Percentiles rank a stretch among this genome's conserved stretches.
Conservation (phyloP, 805 yeast species). For the Babjeviella inositovora region DNA sequence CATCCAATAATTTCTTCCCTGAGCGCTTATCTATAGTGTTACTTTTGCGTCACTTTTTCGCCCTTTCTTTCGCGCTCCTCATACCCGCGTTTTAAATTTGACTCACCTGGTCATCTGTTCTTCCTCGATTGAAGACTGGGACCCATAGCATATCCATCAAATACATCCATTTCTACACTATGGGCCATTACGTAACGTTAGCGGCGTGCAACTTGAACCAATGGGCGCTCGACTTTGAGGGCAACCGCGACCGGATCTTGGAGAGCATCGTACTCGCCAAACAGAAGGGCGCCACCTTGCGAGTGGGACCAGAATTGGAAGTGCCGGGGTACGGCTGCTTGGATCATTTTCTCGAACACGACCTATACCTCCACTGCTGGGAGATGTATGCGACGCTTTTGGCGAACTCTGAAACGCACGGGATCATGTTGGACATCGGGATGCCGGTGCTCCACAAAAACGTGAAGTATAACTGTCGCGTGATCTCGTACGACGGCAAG, state of each 20-base stretch:
- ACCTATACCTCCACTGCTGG: constrained; percentile 83
- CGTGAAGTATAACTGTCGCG: constrained; percentile 82
- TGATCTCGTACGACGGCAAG: constrained; percentile 64
- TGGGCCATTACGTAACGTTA: constrained; percentile 80
- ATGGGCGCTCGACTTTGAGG: constrained; percentile 98
- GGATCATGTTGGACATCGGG: constrained; percentile 78
- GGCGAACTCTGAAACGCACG: constrained; percentile 49
- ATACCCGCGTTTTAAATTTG: too few species aligned
- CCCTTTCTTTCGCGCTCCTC: too few species aligned
- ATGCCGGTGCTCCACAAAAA: constrained; percentile 85
- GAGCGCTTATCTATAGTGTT: too few species aligned
- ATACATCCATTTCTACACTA: too few species aligned
- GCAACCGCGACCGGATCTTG: constrained; percentile 82
- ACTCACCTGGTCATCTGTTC: too few species aligned
- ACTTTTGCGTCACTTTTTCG: too few species aligned
- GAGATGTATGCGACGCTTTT: constrained; percentile 79
- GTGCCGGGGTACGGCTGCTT: constrained; percentile 88
- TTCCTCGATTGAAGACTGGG: too few species aligned
- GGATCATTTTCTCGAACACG: constrained; percentile 89
- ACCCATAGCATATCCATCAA: too few species aligned
- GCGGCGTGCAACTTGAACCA: constrained; percentile 94
- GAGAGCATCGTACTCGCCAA: constrained; percentile 73
- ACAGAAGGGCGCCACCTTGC: constrained; percentile 50
- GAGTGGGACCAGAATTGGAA: constrained; percentile 97
- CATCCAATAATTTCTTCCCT: too few species aligned